phyloP scores from a whole-genome alignment of 805 yeast genomes.

The Zygoascus biomembranicola region DNA sequence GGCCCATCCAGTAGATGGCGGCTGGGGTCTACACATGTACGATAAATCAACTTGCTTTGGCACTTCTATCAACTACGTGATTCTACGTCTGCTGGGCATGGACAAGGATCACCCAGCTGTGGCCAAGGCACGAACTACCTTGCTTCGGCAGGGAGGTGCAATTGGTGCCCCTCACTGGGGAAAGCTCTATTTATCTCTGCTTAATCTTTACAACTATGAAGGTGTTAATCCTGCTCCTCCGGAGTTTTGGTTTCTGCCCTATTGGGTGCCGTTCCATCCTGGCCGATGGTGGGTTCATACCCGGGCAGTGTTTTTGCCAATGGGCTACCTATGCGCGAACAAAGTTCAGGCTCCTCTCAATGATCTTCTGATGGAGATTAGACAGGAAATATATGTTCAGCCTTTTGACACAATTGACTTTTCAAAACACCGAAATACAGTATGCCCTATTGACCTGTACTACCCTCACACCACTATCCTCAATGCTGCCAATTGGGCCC shows the following conservation, averaged over 20 bases:
- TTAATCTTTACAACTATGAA: constrained; percentile 84
- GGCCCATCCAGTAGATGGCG: constrained; percentile 98
- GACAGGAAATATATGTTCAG: constrained; percentile 67
- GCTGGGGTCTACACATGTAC: constrained; percentile 93
- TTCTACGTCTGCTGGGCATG: constrained; percentile 73
- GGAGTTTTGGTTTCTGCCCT: constrained; percentile 85
- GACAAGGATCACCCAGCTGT: constrained; percentile 68
- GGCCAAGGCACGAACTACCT: constrained; percentile 61
- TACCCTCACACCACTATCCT: constrained; percentile 79
- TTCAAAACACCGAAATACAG: constrained; percentile 62
- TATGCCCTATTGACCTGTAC: constrained; percentile 86
- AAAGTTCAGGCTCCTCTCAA: constrained; percentile 49
- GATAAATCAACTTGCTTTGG: constrained; percentile 96
- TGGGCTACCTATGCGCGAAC: constrained; percentile 69
- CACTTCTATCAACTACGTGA: constrained; percentile 77
- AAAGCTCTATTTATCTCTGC: constrained; percentile 75
- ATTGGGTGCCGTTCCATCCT: constrained; percentile 77
- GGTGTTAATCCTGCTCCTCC: constrained; percentile 99
- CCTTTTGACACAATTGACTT: constrained; percentile 66
- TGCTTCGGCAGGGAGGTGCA: constrained; percentile 80
- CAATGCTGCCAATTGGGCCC: constrained; percentile 48
- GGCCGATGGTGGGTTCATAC: constrained; percentile 99
- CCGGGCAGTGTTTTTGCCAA: constrained; percentile 78
- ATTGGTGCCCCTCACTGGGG: constrained; percentile 95
- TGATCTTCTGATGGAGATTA: constrained; percentile 54